phyloP scores from a whole-genome alignment of 164 flowering plant genomes.

The Vitis riparia region DNA sequence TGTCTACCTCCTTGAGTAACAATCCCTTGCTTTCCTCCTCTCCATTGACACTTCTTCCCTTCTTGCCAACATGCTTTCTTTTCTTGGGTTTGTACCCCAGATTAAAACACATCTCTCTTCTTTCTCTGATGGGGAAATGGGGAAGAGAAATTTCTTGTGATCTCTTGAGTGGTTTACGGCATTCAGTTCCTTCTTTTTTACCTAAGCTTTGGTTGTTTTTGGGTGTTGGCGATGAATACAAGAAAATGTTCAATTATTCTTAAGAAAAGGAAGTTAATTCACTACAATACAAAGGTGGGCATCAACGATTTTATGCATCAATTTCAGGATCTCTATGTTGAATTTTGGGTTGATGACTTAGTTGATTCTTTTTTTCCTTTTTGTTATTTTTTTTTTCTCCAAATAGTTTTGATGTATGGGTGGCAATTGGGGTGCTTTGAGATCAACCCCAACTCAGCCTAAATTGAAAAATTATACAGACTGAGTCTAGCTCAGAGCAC shows the following conservation, averaged over 20 bases:
- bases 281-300: not conserved
- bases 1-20: slow-evolving; percentile 29
- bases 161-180: not conserved
- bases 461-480: too few species aligned
- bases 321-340: too few species aligned
- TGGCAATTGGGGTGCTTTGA: too few species aligned
- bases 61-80: slow-evolving; percentile 1
- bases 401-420: too few species aligned
- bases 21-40: slow-evolving; percentile 27
- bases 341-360: too few species aligned
- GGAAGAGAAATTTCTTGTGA: not conserved
- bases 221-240: slow-evolving; percentile 5
- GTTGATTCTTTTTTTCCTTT: too few species aligned
- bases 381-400: too few species aligned
- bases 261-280: not conserved
- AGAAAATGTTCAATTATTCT: slow-evolving; percentile 4
- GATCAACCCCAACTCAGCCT: too few species aligned
- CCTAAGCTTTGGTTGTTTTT: not conserved
- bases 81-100: slow-evolving; percentile 13
- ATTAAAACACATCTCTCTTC: slow-evolving; percentile 22
- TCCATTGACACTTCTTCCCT: not conserved
- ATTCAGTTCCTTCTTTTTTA: too few species aligned
- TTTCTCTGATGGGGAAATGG: not conserved
- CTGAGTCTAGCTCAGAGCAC: too few species aligned
- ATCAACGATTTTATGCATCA: not conserved